Percentiles rank a stretch among this genome's conserved stretches.
These are phyloP conservation scores for Aureobasidium namibiae DNA, from an alignment of 2,329 filamentous ascomycete species.

Conservation along the genomic window DNA sequence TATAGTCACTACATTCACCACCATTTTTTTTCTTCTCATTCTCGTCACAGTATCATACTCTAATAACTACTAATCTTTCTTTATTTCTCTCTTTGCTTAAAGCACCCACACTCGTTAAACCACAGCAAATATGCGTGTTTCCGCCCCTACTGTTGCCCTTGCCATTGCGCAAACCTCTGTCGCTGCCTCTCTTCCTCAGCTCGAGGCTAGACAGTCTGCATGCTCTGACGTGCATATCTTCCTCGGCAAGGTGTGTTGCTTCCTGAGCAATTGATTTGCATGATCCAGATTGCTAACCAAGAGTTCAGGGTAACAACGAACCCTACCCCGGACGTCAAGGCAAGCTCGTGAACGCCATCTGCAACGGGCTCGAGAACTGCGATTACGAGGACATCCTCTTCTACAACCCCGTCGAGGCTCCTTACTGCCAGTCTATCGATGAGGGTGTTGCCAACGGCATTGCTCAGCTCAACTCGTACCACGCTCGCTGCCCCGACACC, in stretches of 20 bases:
- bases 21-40: background rate
- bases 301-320: constrained; percentile 25
- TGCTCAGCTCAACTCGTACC: constrained; percentile 28
- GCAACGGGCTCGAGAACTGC: constrained; percentile 22
- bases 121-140: background rate
- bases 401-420: constrained; percentile 14
- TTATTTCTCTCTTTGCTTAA: background rate
- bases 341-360: constrained; percentile 26
- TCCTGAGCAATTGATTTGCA: too few species aligned
- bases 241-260: constrained; percentile 16
- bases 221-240: constrained; percentile 20
- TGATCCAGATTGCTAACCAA: background rate
- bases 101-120: constrained; percentile 4
- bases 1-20: background rate
- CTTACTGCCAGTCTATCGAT: constrained; percentile 17
- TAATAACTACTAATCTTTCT: background rate
- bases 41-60: background rate
- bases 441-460: constrained; percentile 12
- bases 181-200: background rate
- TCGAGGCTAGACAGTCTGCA: background rate
- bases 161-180: background rate
- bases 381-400: constrained; percentile 27
- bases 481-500: constrained; percentile 31
- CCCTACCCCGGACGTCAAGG: constrained; percentile 29
- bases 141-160: background rate